phyloP scores from a whole-genome alignment of 2,329 filamentous ascomycete genomes.

The Phoma herbarum region DNA sequence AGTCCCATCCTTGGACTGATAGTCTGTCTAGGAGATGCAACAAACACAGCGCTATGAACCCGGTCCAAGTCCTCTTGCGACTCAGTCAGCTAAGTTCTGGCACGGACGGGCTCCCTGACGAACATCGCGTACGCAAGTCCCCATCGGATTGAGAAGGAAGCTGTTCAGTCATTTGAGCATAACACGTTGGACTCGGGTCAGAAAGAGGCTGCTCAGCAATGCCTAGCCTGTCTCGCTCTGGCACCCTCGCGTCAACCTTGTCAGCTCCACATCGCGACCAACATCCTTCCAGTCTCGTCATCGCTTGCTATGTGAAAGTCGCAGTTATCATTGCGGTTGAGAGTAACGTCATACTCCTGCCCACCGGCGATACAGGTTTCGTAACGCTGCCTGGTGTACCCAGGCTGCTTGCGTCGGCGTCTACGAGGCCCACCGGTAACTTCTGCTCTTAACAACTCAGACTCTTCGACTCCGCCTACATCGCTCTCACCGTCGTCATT shows the following conservation, averaged over 20 bases:
- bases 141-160: too few relatives aligned
- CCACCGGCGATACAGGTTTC: neutral
- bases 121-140: neutral
- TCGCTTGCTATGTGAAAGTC: neutral
- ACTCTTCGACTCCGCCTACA: too few relatives aligned
- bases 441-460: too few relatives aligned
- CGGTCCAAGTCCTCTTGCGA: neutral
- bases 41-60: neutral
- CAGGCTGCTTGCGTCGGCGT: too few relatives aligned
- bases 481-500: too few relatives aligned
- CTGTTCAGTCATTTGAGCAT: neutral
- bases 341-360: neutral
- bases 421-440: too few relatives aligned
- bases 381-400: neutral
- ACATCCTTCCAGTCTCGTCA: too few relatives aligned
- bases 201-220: too few relatives aligned
- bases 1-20: neutral
- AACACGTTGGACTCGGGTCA: neutral
- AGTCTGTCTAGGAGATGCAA: neutral
- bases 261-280: neutral
- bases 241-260: neutral
- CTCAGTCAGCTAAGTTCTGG: neutral
- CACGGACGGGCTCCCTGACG: neutral
- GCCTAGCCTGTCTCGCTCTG: neutral
- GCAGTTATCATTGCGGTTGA: neutral